Conservation (phyloP, 306 rosid genomes). For the Vicia villosa region DNA sequence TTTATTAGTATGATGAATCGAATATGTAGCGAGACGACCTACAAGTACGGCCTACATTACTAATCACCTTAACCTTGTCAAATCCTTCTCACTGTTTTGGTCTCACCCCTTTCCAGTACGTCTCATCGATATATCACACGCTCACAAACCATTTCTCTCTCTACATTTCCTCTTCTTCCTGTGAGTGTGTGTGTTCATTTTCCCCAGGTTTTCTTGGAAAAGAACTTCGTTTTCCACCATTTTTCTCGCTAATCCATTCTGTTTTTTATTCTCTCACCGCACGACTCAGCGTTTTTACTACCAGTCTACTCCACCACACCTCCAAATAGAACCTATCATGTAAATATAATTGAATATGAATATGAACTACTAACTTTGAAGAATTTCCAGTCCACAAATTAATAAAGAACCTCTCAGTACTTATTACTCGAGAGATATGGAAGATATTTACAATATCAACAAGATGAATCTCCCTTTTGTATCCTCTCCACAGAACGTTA, state of each 20-base stretch:
- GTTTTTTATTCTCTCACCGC: too few relatives aligned
- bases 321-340: too few relatives aligned
- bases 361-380: too few relatives aligned
- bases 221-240: background rate
- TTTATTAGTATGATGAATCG: too few relatives aligned
- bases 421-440: background rate
- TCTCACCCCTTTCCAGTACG: background rate
- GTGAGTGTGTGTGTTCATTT: background rate
- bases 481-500: too few relatives aligned
- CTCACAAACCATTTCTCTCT: background rate
- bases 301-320: too few relatives aligned
- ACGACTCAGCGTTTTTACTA: too few relatives aligned
- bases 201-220: background rate
- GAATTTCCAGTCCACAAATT: background rate
- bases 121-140: background rate
- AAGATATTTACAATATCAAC: background rate
- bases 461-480: background rate
- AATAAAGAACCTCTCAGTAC: background rate
- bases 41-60: slow-evolving; percentile 5
- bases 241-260: too few relatives aligned
- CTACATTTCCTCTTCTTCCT: background rate
- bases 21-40: background rate
- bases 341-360: background rate
- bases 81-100: background rate
- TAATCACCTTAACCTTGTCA: slow-evolving; percentile 13